Percentiles rank a stretch among this genome's conserved stretches.
These are phyloP conservation scores for Barnettozyma sucrosica DNA, from an alignment of 805 yeast species.

Conservation along the genomic window DNA sequence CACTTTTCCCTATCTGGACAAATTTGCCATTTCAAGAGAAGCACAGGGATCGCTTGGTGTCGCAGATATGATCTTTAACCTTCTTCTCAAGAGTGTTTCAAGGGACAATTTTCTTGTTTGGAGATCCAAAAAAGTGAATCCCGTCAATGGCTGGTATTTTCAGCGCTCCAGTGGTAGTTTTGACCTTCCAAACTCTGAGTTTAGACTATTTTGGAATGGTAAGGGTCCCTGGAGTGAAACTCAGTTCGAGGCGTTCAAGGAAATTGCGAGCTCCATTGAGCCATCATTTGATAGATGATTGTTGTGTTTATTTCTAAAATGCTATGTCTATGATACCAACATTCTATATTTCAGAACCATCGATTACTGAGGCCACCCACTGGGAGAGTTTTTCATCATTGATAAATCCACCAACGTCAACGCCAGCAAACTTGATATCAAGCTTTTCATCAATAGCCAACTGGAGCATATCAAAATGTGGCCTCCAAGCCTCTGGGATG, in stretches of 20 bases:
- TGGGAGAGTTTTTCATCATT: slow-evolving; percentile 38
- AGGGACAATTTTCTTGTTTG: slow-evolving; percentile 59
- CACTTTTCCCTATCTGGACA: slow-evolving; percentile 76
- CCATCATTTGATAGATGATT: slow-evolving; percentile 42
- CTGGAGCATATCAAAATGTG: slow-evolving; percentile 32
- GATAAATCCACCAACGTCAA: slow-evolving; percentile 39
- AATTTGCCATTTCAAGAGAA: slow-evolving; percentile 80
- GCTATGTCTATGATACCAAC: neutral
- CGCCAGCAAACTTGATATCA: slow-evolving; percentile 34
- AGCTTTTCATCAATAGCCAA: slow-evolving; percentile 26
- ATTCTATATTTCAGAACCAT: slow-evolving; percentile 30
- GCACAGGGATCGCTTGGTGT: slow-evolving; percentile 90
- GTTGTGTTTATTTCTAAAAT: neutral
- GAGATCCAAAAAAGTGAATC: slow-evolving; percentile 84
- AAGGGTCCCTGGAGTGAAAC: slow-evolving; percentile 23
- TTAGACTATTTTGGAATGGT: slow-evolving; percentile 43
- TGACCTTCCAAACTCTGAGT: slow-evolving; percentile 35
- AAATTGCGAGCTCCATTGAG: slow-evolving; percentile 49
- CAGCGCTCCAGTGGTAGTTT: slow-evolving; percentile 78
- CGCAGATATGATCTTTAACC: slow-evolving; percentile 88
- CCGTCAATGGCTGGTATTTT: slow-evolving; percentile 97
- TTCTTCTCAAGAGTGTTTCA: slow-evolving; percentile 62
- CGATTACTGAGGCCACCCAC: slow-evolving; percentile 41
- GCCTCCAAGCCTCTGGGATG: slow-evolving; percentile 13
- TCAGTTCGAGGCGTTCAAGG: slow-evolving; percentile 41